Conservation (phyloP, 805 yeast species). For the Pichia gijzeniarum region DNA sequence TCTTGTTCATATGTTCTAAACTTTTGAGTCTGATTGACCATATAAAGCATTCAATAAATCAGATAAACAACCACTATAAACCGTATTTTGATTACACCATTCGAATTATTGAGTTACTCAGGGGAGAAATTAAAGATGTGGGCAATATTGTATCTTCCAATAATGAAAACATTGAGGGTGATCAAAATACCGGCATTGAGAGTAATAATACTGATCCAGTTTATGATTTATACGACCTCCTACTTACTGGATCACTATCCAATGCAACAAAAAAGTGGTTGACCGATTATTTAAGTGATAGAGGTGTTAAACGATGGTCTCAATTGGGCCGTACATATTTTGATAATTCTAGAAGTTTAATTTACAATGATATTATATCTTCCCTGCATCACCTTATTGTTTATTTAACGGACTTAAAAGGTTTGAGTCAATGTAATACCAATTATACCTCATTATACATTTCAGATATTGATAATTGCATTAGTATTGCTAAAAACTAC, state of each 20-base stretch:
- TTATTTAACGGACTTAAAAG: slow-evolving; percentile 36
- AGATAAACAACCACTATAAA: slow-evolving; percentile 28
- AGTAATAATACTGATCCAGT: slow-evolving; percentile 24
- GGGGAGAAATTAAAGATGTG: slow-evolving; percentile 29
- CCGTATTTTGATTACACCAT: slow-evolving; percentile 34
- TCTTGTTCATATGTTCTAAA: slow-evolving; percentile 32
- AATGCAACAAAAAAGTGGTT: slow-evolving; percentile 50
- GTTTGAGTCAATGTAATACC: slow-evolving; percentile 35
- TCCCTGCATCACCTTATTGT: slow-evolving; percentile 50
- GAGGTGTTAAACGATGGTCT: slow-evolving; percentile 53
- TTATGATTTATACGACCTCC: slow-evolving; percentile 39
- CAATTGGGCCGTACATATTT: slow-evolving; percentile 44
- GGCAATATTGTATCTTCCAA: slow-evolving; percentile 7
- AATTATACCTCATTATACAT: slow-evolving; percentile 17
- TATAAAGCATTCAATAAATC: slow-evolving; percentile 29
- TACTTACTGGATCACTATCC: slow-evolving; percentile 50
- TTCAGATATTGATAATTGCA: slow-evolving; percentile 15
- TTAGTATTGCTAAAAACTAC: slow-evolving; percentile 19
- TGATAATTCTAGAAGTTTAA: slow-evolving; percentile 41
- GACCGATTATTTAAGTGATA: slow-evolving; percentile 58
- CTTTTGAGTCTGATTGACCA: slow-evolving; percentile 31
- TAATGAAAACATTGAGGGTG: neutral
- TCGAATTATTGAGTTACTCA: slow-evolving; percentile 31
- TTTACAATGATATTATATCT: slow-evolving; percentile 47
- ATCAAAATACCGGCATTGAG: neutral